A percentile compares a stretch with the other conserved stretches of the same genome.
Evolutionary conservation across 192 early-diverging fungal genomes (phyloP).

Genomic region (Entomortierella parvispora): DNA sequence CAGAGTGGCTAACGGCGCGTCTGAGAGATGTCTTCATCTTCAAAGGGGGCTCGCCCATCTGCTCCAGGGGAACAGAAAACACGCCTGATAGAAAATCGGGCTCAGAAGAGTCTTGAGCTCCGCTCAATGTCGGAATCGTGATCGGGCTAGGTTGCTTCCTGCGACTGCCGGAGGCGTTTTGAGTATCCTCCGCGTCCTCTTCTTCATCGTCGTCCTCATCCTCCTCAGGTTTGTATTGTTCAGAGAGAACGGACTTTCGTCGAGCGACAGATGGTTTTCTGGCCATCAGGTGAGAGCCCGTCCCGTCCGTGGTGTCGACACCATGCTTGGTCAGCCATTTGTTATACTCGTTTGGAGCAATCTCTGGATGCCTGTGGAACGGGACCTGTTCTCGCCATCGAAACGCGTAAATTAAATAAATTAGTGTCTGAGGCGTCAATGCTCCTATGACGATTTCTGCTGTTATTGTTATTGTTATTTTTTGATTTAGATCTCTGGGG

Average conservation of each 20-base stretch:
- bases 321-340: constrained; percentile 54
- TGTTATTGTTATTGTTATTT: too few relatives aligned
- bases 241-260: constrained; percentile 48
- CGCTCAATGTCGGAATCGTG: too few relatives aligned
- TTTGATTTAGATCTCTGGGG: too few relatives aligned
- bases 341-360: constrained; percentile 59
- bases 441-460: too few relatives aligned
- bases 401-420: background rate
- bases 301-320: constrained; percentile 22
- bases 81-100: constrained; percentile 25
- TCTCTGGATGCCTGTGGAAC: constrained; percentile 57
- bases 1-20: constrained; percentile 21
- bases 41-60: constrained; percentile 45
- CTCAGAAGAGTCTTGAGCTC: too few relatives aligned
- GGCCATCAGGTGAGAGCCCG: constrained; percentile 17
- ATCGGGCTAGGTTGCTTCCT: background rate
- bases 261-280: constrained; percentile 38
- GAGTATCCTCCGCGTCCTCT: background rate
- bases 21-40: constrained; percentile 32
- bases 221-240: constrained; percentile 52
- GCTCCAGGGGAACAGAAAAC: constrained; percentile 25
- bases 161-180: background rate
- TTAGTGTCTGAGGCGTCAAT: background rate
- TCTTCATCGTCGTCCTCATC: constrained; percentile 29
- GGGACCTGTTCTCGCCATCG: constrained; percentile 25